Conservation (phyloP, 1,284 basidiomycete species). For the Fomitopsis palustris region DNA sequence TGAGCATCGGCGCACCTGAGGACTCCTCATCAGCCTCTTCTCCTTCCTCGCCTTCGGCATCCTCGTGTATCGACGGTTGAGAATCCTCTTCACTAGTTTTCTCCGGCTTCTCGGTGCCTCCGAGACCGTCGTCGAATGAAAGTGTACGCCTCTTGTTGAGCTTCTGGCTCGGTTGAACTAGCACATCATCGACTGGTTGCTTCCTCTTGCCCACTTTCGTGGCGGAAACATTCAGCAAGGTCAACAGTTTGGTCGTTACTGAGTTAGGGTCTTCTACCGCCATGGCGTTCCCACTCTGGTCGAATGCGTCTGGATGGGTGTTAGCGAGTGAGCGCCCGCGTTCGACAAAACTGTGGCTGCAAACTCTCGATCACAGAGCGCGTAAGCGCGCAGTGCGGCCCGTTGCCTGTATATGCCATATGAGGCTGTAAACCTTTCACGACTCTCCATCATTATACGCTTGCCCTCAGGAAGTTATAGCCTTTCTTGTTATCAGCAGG, state of each 20-base stretch:
- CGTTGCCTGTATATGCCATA: too few species aligned
- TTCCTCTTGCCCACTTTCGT: slow-evolving; percentile 62
- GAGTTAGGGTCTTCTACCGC: slow-evolving; percentile 37
- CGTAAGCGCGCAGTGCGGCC: too few species aligned
- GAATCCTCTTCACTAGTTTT: background rate
- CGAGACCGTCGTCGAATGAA: slow-evolving; percentile 11
- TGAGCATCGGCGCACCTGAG: background rate
- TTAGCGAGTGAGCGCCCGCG: background rate
- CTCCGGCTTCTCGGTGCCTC: background rate
- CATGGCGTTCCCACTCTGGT: slow-evolving; percentile 12
- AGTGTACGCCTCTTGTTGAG: slow-evolving; percentile 54
- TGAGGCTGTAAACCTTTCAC: too few species aligned
- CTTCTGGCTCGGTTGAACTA: slow-evolving; percentile 48
- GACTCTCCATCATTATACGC: too few species aligned
- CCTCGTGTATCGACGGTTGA: background rate
- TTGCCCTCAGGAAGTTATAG: too few species aligned
- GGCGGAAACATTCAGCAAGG: slow-evolving; percentile 91
- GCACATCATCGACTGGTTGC: slow-evolving; percentile 38
- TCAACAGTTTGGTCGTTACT: slow-evolving; percentile 82
- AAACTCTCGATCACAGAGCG: background rate
- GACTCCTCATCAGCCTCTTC: slow-evolving; percentile 14
- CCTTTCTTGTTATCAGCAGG: too few species aligned
- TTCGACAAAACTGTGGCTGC: background rate
- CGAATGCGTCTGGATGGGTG: background rate
- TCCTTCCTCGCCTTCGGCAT: slow-evolving; percentile 3